Evolutionary conservation across 768 basidiomycete species (phyloP), one percentile per base, ranked within the genome.

Genomic region (Solioccasus polychromus): DNA sequence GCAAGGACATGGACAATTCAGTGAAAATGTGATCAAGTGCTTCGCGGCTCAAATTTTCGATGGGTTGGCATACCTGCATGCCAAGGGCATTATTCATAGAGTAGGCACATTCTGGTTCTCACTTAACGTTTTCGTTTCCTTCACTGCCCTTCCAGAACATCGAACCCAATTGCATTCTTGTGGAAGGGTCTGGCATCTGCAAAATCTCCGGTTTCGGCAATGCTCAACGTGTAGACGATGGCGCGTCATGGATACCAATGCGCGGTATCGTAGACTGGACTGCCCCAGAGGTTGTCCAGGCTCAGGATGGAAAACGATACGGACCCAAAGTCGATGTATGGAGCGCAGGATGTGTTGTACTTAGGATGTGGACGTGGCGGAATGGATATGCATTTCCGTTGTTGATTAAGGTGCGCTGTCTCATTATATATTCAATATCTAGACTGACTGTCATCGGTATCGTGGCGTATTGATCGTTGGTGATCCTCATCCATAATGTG

Each of bases 151-250:
- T 17, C 19, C 55, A 91, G 88, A 92, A 98, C 68, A 69, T 98
- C 54, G 96, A 97, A 67, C 90, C 90, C 14, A 92, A 95, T 66
- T 96, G 95, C 60, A 92, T 97, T 56, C 79, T 97, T 17, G 90
- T 96, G 14, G 91, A 95, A 60, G 81, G 78, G 58, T 75, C 79
- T 9, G 93, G 95, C 1, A 72, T 85, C 15, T 94, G 92, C 75
- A 96, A 96, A 69, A 95, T 97, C 38, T 93, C 90, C 2, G 92
- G 96, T 67, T 95, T 95, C 61, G 94, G 94, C 40, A 96, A 95
- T 39, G 92, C 91, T 10, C 95, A 93, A 69, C 78, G 87, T 48
- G 88, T 80, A 53, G 88, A 86, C 53, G 90, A 94, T 49, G 76
- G 85, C 35, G 74, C 82, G 44, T 85, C 86, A 40, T 82, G 79